These are phyloP conservation scores for Daldinia caldariorum DNA, from an alignment of 495 filamentous ascomycete genomes.

Conservation along the genomic window DNA sequence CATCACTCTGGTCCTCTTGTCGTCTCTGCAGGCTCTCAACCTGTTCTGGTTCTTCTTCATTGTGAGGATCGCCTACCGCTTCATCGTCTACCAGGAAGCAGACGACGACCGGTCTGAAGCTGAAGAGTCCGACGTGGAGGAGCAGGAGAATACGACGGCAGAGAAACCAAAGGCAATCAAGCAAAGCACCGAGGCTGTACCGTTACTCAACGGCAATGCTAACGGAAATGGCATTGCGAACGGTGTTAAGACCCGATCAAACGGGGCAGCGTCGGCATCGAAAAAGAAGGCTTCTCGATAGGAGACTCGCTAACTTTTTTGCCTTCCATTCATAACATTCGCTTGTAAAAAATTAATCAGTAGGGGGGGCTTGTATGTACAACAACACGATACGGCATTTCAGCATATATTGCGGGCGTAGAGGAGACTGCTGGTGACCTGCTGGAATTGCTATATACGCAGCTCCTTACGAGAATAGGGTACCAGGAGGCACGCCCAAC, in stretches of 20 bases:
- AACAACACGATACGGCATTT: slow-evolving; percentile 30
- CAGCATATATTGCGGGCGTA: slow-evolving; percentile 28
- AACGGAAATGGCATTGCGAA: slow-evolving; percentile 36
- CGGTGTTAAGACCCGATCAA: slow-evolving; percentile 38
- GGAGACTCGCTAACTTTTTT: not conserved
- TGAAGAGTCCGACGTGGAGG: slow-evolving; percentile 61
- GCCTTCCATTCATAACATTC: slow-evolving; percentile 34
- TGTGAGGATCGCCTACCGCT: slow-evolving; percentile 72
- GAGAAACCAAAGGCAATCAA: slow-evolving; percentile 29
- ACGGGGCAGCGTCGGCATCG: slow-evolving; percentile 33
- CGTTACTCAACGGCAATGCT: slow-evolving; percentile 40
- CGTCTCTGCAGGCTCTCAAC: slow-evolving; percentile 80
- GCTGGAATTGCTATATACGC: not conserved
- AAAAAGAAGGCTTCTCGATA: slow-evolving; percentile 39
- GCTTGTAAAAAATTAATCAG: slow-evolving; percentile 35
- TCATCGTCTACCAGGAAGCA: slow-evolving; percentile 57
- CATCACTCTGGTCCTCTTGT: slow-evolving; percentile 76
- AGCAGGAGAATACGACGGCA: slow-evolving; percentile 43
- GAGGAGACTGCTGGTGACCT: slow-evolving; percentile 13
- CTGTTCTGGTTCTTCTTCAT: slow-evolving; percentile 90
- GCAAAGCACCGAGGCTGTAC: slow-evolving; percentile 17
- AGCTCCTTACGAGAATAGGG: slow-evolving; percentile 1
- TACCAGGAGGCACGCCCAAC: slow-evolving; percentile 3
- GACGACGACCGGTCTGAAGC: slow-evolving; percentile 63
- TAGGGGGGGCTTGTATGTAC: slow-evolving; percentile 25